Percentiles rank a stretch among this genome's conserved stretches.
Evolutionary conservation across 805 yeast genomes (phyloP).

Genomic region (Kodamaea laetipori): DNA sequence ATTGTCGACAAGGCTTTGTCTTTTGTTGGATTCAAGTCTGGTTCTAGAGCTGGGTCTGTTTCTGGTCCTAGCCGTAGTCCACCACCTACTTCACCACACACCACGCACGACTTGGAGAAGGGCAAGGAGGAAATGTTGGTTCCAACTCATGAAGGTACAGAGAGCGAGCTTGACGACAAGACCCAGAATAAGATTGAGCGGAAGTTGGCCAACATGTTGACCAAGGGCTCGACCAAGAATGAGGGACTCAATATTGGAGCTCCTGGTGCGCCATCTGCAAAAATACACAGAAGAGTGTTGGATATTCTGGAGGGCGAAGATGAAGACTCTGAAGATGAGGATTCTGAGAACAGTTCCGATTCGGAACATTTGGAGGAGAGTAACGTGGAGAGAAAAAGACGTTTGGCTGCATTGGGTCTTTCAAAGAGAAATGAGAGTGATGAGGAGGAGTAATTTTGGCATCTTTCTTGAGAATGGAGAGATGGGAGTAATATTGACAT

Average conservation of each 20-base stretch:
- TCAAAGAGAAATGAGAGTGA: slow-evolving; percentile 47
- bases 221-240: slow-evolving; percentile 11
- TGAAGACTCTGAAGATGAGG: slow-evolving; percentile 18
- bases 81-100: not conserved
- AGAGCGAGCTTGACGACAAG: slow-evolving; percentile 10
- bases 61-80: not conserved
- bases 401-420: slow-evolving; percentile 59
- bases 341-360: slow-evolving; percentile 27
- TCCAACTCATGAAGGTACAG: slow-evolving; percentile 1
- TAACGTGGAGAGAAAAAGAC: slow-evolving; percentile 63
- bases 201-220: slow-evolving; percentile 19
- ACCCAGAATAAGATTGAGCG: slow-evolving; percentile 20
- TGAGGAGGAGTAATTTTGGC: slow-evolving; percentile 47
- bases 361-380: slow-evolving; percentile 48
- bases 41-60: not conserved
- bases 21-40: slow-evolving; percentile 46
- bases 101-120: slow-evolving; percentile 11
- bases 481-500: too few species aligned
- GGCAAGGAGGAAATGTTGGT: slow-evolving; percentile 6
- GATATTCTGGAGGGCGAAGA: slow-evolving; percentile 19
- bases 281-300: slow-evolving; percentile 11
- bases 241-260: slow-evolving; percentile 6
- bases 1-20: slow-evolving; percentile 51
- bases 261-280: slow-evolving; percentile 6
- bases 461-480: too few species aligned